These are phyloP conservation scores for Alternaria atra DNA, from an alignment of 2,329 filamentous ascomycete species.

Conservation along the genomic window DNA sequence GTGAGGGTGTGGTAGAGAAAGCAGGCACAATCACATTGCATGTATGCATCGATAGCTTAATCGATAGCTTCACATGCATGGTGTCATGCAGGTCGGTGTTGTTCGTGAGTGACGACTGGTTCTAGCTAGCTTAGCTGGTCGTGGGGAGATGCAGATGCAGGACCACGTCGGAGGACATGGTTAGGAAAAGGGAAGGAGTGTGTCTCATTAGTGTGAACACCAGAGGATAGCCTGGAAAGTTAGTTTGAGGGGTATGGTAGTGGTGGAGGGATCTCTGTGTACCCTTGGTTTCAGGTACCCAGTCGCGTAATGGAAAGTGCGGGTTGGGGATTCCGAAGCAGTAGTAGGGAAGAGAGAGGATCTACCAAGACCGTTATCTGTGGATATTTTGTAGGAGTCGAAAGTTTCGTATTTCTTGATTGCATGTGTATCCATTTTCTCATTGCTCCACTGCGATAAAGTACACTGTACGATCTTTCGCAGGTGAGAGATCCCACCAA, in stretches of 20 bases:
- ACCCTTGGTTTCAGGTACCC: slow-evolving; percentile 4
- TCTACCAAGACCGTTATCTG: slow-evolving; percentile 13
- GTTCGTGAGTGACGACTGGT: not conserved
- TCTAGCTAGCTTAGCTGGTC: slow-evolving; percentile 2
- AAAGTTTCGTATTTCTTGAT: not conserved
- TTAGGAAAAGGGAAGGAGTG: not conserved
- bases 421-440: not conserved
- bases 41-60: slow-evolving; percentile 18
- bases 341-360: not conserved
- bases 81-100: slow-evolving; percentile 2
- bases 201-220: not conserved
- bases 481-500: slow-evolving; percentile 4
- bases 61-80: slow-evolving; percentile 14
- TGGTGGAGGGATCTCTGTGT: slow-evolving; percentile 4
- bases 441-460: slow-evolving; percentile 1
- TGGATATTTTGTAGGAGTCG: slow-evolving; percentile 1
- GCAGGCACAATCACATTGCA: slow-evolving; percentile 20
- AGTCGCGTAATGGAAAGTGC: not conserved
- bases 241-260: slow-evolving; percentile 9
- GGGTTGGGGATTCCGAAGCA: not conserved
- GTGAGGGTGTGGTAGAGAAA: slow-evolving; percentile 6
- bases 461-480: not conserved
- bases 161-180: slow-evolving; percentile 15
- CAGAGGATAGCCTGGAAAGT: slow-evolving; percentile 10
- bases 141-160: not conserved